Percentiles rank a stretch among this genome's conserved stretches.
These are phyloP conservation scores for Termitomyces sp. DNA, from an alignment of 768 basidiomycete genomes.

Conservation along the genomic window DNA sequence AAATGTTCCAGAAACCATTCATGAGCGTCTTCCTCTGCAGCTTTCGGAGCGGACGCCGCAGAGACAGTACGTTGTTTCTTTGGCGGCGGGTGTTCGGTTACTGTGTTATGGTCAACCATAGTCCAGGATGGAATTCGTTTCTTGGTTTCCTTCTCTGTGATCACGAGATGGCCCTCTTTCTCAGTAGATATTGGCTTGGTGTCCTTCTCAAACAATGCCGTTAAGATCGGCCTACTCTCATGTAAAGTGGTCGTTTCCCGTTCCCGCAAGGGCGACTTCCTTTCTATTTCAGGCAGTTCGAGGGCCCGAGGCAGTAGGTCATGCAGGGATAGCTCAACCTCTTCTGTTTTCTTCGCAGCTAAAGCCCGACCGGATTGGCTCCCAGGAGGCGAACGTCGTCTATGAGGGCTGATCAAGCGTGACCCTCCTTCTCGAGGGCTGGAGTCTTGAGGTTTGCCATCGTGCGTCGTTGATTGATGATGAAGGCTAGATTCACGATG, in stretches of 20 bases:
- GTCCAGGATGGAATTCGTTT: slow-evolving; percentile 14
- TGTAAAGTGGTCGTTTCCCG: not conserved
- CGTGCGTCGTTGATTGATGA: not conserved
- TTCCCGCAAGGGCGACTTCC: not conserved
- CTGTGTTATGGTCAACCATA: not conserved
- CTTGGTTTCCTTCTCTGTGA: slow-evolving; percentile 6
- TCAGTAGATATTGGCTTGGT: not conserved
- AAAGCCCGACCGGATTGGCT: slow-evolving; percentile 40
- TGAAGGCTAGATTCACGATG: not conserved
- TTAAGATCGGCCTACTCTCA: not conserved
- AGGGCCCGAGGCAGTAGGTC: slow-evolving; percentile 8
- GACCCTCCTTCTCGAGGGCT: slow-evolving; percentile 14
- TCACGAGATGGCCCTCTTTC: not conserved
- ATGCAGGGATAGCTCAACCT: slow-evolving; percentile 15
- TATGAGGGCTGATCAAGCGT: slow-evolving; percentile 25
- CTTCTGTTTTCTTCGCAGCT: slow-evolving; percentile 40
- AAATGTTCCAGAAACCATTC: slow-evolving; percentile 58
- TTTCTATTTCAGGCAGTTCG: slow-evolving; percentile 7
- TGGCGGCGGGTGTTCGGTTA: not conserved
- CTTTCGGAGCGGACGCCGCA: slow-evolving; percentile 9
- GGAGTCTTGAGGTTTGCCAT: not conserved
- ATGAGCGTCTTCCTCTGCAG: slow-evolving; percentile 48
- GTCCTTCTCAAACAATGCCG: not conserved
- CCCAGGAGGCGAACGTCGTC: slow-evolving; percentile 44
- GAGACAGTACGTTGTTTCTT: slow-evolving; percentile 10